These are phyloP conservation scores for Cinnamomum chago DNA, from an alignment of 164 flowering plant genomes.

Conservation along the genomic window DNA sequence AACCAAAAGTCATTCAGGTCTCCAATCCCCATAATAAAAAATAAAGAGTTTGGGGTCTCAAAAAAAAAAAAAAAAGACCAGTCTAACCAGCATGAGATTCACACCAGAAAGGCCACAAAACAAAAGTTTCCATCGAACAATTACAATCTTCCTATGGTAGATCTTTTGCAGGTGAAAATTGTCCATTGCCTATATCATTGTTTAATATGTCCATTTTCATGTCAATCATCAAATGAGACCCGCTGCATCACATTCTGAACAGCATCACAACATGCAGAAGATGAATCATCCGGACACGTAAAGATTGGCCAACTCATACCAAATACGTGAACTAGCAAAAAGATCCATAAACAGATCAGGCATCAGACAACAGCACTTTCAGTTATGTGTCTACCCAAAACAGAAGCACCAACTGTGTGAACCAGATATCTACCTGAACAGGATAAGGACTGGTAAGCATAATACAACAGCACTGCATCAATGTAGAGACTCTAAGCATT, in stretches of 20 bases:
- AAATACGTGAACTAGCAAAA: background rate
- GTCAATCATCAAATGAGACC: background rate
- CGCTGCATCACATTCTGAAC: background rate
- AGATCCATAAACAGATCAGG: background rate
- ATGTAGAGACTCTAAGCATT: slow-evolving; percentile 35
- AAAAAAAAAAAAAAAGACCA: too few species aligned
- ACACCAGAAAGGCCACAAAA: background rate
- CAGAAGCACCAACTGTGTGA: background rate
- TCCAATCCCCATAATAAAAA: too few species aligned
- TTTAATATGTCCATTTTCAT: background rate
- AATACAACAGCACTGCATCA: slow-evolving; percentile 52
- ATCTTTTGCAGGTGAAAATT: background rate
- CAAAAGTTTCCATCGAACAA: background rate
- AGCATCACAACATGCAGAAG: background rate
- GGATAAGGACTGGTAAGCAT: slow-evolving; percentile 71
- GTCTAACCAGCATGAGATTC: background rate
- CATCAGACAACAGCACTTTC: background rate
- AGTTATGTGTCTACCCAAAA: background rate
- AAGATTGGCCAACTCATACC: background rate
- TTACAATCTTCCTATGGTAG: background rate
- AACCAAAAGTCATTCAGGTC: too few species aligned
- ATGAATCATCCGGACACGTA: background rate
- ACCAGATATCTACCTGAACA: slow-evolving; percentile 47
- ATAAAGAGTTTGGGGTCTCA: too few species aligned
- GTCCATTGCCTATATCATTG: background rate